Conservation (phyloP, 192 early-diverging fungal genomes). For the Coemansia sp. region DNA sequence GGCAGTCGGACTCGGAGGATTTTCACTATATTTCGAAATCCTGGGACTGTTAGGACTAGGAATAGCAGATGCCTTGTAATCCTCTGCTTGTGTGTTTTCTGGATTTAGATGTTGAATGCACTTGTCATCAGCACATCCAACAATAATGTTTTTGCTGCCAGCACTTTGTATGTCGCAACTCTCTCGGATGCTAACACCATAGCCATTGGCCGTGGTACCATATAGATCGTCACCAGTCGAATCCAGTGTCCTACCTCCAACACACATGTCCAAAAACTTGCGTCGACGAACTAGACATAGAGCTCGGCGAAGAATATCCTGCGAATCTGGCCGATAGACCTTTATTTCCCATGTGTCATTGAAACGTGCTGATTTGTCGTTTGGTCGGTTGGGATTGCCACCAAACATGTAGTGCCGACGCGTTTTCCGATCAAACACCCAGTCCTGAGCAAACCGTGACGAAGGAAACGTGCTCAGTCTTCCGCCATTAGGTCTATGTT, state of each 20-base stretch:
- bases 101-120: background rate
- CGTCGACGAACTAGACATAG: constrained; percentile 79
- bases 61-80: constrained; percentile 44
- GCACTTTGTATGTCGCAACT: background rate
- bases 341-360: constrained; percentile 52
- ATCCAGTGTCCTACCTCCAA: constrained; percentile 15
- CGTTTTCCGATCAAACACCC: constrained; percentile 76
- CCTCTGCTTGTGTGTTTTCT: constrained; percentile 1
- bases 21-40: background rate
- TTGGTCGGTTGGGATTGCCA: constrained; percentile 72
- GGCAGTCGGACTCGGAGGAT: constrained; percentile 13
- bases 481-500: background rate
- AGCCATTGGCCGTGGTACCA: background rate
- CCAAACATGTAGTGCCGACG: constrained; percentile 90
- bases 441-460: constrained; percentile 90
- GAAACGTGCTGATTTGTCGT: constrained; percentile 47
- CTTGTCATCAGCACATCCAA: background rate
- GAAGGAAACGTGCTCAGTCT: constrained; percentile 57
- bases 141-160: background rate
- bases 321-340: constrained; percentile 55
- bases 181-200: background rate
- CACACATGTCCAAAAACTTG: constrained; percentile 80
- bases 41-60: constrained; percentile 37
- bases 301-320: constrained; percentile 70
- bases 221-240: background rate